Conservation (phyloP, 495 filamentous ascomycete species). For the Pyrenula aspistea region DNA sequence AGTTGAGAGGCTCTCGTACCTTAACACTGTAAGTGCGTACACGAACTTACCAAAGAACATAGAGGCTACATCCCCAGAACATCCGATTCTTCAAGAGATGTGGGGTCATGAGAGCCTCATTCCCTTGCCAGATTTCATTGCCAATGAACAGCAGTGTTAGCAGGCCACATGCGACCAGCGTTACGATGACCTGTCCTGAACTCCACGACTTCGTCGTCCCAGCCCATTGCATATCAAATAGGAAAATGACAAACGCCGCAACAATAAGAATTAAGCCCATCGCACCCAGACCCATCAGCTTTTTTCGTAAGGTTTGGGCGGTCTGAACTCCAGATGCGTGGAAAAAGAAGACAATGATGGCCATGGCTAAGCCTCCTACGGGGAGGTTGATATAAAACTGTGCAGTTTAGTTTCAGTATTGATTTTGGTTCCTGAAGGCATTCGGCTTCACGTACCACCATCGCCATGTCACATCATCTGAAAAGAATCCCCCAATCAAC, state of each 20-base stretch:
- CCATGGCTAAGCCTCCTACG: conserved; percentile 44
- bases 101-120: conserved; percentile 19
- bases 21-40: not conserved
- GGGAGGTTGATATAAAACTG: conserved; percentile 46
- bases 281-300: conserved; percentile 18
- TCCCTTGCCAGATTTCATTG: conserved; percentile 12
- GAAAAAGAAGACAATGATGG: conserved; percentile 40
- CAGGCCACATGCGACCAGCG: conserved; percentile 22
- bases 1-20: not conserved
- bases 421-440: too few species aligned
- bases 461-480: conserved; percentile 52
- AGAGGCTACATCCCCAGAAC: conserved; percentile 34
- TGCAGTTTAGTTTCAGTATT: too few species aligned
- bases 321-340: conserved; percentile 13
- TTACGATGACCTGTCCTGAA: conserved; percentile 17
- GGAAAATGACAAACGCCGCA: conserved; percentile 22
- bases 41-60: conserved; percentile 28
- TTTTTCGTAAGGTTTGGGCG: conserved; percentile 11
- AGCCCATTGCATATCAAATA: conserved; percentile 31
- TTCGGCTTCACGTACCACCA: too few species aligned
- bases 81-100: conserved; percentile 29
- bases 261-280: conserved; percentile 23
- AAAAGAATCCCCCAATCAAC: conserved; percentile 46
- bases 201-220: conserved; percentile 24
- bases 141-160: conserved; percentile 18